phyloP scores from a whole-genome alignment of 139 green algal species.

The Chlamydomonas sp. region DNA sequence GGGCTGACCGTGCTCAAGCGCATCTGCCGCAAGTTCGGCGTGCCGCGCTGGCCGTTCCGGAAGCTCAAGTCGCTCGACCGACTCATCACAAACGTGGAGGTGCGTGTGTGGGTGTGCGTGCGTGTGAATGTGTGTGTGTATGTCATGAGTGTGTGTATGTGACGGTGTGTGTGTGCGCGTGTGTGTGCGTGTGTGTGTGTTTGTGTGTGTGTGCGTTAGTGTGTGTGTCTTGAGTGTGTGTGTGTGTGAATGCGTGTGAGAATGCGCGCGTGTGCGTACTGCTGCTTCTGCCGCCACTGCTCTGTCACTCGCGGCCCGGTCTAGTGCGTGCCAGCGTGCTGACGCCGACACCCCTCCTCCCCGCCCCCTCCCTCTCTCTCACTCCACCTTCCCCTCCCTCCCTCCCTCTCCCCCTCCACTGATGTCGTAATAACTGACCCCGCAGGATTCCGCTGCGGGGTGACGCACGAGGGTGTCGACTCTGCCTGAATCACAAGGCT shows the following conservation, averaged over 20 bases:
- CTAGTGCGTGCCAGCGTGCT: too few species aligned
- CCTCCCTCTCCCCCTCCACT: neutral
- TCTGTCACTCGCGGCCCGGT: too few species aligned
- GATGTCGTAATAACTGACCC: neutral
- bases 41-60: constrained; percentile 52
- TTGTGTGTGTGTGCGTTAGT: too few species aligned
- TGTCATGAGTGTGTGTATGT: neutral
- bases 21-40: constrained; percentile 15
- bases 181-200: neutral
- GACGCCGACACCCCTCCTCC: too few species aligned
- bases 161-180: too few species aligned
- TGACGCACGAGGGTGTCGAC: too few species aligned
- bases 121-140: neutral
- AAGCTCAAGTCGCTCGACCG: constrained; percentile 51
- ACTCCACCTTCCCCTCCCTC: neutral
- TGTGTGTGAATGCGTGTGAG: neutral
- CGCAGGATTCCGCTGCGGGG: too few species aligned
- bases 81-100: constrained; percentile 39
- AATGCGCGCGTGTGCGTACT: neutral
- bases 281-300: neutral
- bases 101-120: neutral
- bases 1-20: constrained; percentile 47
- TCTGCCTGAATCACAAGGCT: neutral
- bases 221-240: neutral
- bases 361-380: too few species aligned